Percentiles rank a stretch among this genome's conserved stretches.
Conservation (phyloP, 495 filamentous ascomycete species). For the Penicillium dipodomyicola region DNA sequence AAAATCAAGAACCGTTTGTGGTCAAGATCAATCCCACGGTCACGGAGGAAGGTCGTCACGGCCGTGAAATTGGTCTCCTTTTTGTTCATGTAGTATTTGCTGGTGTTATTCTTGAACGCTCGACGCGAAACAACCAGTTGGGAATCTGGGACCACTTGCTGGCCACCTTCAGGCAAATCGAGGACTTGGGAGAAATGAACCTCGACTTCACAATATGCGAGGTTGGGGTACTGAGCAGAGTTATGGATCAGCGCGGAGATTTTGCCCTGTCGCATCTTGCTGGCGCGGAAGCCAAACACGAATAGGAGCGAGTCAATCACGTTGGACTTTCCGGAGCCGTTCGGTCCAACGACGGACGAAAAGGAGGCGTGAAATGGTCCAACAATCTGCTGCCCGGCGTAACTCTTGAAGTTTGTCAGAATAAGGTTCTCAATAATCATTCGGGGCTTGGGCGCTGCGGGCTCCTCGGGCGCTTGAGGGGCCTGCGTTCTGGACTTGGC, state of each 20-base stretch:
- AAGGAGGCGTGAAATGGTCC: slow-evolving; percentile 97
- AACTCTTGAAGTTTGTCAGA: slow-evolving; percentile 96
- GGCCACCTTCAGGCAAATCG: slow-evolving; percentile 72
- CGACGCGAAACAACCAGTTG: slow-evolving; percentile 82
- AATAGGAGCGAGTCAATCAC: slow-evolving; percentile 98
- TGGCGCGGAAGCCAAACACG: slow-evolving; percentile 96
- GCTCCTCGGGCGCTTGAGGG: slow-evolving; percentile 63
- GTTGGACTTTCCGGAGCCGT: slow-evolving; percentile 97
- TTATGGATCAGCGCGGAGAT: slow-evolving; percentile 97
- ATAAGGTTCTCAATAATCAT: slow-evolving; percentile 89
- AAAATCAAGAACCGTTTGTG: slow-evolving; percentile 98
- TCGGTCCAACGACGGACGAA: slow-evolving; percentile 97
- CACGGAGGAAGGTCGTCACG: slow-evolving; percentile 85
- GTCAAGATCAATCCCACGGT: slow-evolving; percentile 88
- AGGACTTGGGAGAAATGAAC: slow-evolving; percentile 95
- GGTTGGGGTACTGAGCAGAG: slow-evolving; percentile 77
- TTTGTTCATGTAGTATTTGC: slow-evolving; percentile 95
- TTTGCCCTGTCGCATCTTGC: slow-evolving; percentile 99
- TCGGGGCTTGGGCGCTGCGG: slow-evolving; percentile 70
- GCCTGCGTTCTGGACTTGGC: slow-evolving; percentile 77
- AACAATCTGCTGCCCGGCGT: slow-evolving; percentile 91
- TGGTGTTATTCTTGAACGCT: slow-evolving; percentile 96
- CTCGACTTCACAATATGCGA: slow-evolving; percentile 89
- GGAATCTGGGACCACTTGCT: slow-evolving; percentile 75
- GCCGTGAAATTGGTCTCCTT: slow-evolving; percentile 84